Percentiles rank a stretch among this genome's conserved stretches.
phyloP scores from a whole-genome alignment of 768 basidiomycete species.

The Pleurotus tuoliensis region DNA sequence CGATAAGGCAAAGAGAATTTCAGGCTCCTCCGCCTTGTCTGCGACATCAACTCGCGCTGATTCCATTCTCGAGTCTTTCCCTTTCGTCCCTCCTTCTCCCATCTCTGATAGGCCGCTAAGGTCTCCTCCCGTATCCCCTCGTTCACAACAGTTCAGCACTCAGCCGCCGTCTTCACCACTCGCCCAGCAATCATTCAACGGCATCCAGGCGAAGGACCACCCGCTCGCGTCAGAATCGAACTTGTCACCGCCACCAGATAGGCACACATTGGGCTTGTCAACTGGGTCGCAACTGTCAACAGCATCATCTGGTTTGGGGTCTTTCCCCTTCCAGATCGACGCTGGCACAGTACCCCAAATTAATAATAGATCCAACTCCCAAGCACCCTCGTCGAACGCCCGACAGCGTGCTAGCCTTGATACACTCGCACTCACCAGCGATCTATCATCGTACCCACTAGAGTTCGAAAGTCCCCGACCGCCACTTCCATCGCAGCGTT shows the following conservation, averaged over 20 bases:
- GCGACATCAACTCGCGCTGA: constrained; percentile 72
- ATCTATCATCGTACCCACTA: constrained; percentile 80
- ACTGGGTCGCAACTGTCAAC: constrained; percentile 76
- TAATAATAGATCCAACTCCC: constrained; percentile 4
- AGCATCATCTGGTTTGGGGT: constrained; percentile 74
- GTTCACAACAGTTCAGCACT: constrained; percentile 43
- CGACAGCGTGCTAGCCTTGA: constrained; percentile 81
- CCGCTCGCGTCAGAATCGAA: constrained; percentile 20
- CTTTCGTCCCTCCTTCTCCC: constrained; percentile 86
- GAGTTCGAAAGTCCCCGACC: constrained; percentile 48
- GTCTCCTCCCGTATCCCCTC: constrained; percentile 72
- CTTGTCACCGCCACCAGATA: constrained; percentile 52
- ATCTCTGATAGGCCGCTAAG: constrained; percentile 78
- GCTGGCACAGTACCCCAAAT: constrained; percentile 41
- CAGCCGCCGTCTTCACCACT: constrained; percentile 49
- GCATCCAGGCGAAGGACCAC: constrained; percentile 15
- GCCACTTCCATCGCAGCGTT: neutral
- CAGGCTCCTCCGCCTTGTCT: constrained; percentile 64
- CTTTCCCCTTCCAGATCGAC: constrained; percentile 86
- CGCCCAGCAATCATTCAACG: constrained; percentile 41
- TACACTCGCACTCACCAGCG: constrained; percentile 78
- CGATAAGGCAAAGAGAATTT: constrained; percentile 46
- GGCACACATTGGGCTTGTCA: constrained; percentile 66
- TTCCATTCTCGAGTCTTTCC: constrained; percentile 84
- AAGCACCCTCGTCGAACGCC: constrained; percentile 31